A percentile compares a stretch with the other conserved stretches of the same genome.
Evolutionary conservation across 805 yeast species (phyloP).

Genomic region (Deakozyma indianensis): DNA sequence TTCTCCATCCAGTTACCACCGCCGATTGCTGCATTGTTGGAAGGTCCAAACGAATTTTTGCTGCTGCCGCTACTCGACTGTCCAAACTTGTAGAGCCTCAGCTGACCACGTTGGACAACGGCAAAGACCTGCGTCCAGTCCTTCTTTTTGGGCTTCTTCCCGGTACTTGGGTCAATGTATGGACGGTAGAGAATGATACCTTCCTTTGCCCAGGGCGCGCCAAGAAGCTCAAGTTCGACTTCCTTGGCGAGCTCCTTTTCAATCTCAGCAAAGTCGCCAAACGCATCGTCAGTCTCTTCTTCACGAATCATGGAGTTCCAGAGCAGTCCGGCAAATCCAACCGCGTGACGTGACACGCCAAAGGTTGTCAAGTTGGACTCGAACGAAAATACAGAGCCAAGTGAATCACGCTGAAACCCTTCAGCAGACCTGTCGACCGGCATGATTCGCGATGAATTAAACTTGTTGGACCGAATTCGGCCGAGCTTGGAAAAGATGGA

Average conservation of each 20-base stretch:
- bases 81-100: constrained; percentile 41
- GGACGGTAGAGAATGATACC: constrained; percentile 29
- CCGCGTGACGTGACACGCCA: constrained; percentile 17
- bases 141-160: constrained; percentile 15
- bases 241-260: constrained; percentile 34
- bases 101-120: constrained; percentile 56
- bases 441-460: neutral
- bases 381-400: constrained; percentile 24
- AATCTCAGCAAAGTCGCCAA: constrained; percentile 15
- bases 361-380: constrained; percentile 18
- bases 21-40: constrained; percentile 24
- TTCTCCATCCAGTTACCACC: constrained; percentile 60
- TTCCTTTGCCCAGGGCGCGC: constrained; percentile 70
- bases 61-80: constrained; percentile 5
- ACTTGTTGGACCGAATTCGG: neutral
- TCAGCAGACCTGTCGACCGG: constrained; percentile 1
- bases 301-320: constrained; percentile 18
- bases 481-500: neutral
- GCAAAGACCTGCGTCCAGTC: constrained; percentile 40
- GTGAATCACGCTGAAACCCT: constrained; percentile 7
- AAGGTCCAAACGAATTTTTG: constrained; percentile 14
- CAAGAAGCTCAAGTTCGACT: constrained; percentile 46
- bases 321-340: constrained; percentile 19
- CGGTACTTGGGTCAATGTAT: constrained; percentile 15
- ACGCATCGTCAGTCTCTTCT: constrained; percentile 13